Conservation (phyloP, 306 rosid species). For the Biancaea sappan region DNA sequence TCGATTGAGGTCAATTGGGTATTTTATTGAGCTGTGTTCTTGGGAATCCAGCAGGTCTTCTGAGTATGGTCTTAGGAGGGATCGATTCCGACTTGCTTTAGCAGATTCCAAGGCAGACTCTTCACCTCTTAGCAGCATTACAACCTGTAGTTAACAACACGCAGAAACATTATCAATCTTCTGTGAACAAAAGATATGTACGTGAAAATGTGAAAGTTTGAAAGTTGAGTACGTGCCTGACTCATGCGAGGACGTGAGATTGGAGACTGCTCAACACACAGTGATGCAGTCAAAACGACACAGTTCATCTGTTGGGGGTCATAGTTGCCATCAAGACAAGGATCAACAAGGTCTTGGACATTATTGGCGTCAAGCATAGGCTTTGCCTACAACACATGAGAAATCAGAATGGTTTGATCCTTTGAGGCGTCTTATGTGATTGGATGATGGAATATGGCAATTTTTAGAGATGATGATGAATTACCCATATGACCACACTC, state of each 20-base stretch:
- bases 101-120: constrained; percentile 31
- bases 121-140: constrained; percentile 66
- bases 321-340: constrained; percentile 57
- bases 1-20: constrained; percentile 39
- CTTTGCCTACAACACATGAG: constrained; percentile 59
- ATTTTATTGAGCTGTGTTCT: constrained; percentile 53
- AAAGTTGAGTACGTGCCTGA: constrained; percentile 75
- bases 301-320: constrained; percentile 55
- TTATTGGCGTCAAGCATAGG: constrained; percentile 58
- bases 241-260: constrained; percentile 77
- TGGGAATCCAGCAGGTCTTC: constrained; percentile 55
- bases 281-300: constrained; percentile 71
- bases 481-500: constrained; percentile 78
- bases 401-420: not conserved
- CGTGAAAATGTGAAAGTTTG: too few relatives aligned
- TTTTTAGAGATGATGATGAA: too few relatives aligned
- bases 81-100: constrained; percentile 22
- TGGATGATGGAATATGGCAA: not conserved
- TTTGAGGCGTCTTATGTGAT: not conserved
- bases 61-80: constrained; percentile 45
- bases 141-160: constrained; percentile 48
- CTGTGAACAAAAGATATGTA: not conserved
- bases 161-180: not conserved
- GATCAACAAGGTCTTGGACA: constrained; percentile 61
- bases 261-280: constrained; percentile 76